phyloP scores from a whole-genome alignment of 1,284 basidiomycete species.

The Melampsora americana region DNA sequence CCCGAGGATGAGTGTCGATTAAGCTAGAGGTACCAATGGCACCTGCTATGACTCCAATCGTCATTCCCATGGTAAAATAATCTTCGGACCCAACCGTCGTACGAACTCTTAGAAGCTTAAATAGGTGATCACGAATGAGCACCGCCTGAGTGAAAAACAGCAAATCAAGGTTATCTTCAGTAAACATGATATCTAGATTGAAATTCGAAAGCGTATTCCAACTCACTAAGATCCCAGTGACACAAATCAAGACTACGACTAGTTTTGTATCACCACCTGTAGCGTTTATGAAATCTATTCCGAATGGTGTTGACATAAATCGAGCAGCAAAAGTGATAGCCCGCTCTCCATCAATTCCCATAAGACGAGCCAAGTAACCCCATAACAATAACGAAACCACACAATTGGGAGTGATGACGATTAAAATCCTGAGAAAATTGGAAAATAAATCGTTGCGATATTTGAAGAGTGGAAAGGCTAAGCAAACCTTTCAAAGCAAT shows the following conservation, averaged over 20 bases:
- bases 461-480: constrained; percentile 37
- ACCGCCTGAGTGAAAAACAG: constrained; percentile 9
- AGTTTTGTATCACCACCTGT: constrained; percentile 29
- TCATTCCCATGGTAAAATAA: constrained; percentile 39
- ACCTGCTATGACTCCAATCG: constrained; percentile 29
- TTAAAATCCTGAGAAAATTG: constrained; percentile 25
- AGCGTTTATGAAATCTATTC: constrained; percentile 34
- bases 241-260: constrained; percentile 37
- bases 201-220: neutral
- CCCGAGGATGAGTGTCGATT: constrained; percentile 14
- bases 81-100: constrained; percentile 29
- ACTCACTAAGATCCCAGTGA: constrained; percentile 39
- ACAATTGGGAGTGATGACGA: constrained; percentile 25
- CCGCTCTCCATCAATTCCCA: constrained; percentile 31
- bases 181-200: too few relatives aligned
- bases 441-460: constrained; percentile 29
- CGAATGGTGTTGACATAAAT: constrained; percentile 43
- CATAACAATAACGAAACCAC: constrained; percentile 32
- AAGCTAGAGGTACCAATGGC: constrained; percentile 40
- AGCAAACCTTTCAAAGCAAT: neutral
- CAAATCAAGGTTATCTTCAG: too few relatives aligned
- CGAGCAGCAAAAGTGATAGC: constrained; percentile 32
- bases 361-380: constrained; percentile 24
- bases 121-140: constrained; percentile 27
- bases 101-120: constrained; percentile 32